Evolutionary conservation across 2,329 filamentous ascomycete genomes (phyloP).

Genomic region (Xylaria sp.): DNA sequence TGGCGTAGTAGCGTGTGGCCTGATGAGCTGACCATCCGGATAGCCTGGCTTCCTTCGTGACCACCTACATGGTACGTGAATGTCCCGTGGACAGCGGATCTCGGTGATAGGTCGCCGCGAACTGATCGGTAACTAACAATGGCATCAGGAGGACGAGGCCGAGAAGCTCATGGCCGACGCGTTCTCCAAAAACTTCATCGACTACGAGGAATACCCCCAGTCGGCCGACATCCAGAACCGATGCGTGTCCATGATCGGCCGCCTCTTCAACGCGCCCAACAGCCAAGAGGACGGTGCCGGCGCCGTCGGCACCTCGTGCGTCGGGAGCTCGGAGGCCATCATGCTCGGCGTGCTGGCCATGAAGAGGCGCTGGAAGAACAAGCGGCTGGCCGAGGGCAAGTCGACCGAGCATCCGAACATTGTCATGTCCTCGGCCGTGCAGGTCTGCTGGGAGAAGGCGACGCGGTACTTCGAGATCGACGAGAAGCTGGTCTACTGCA

Average conservation of each 20-base stretch:
- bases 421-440: slow-evolving; percentile 93
- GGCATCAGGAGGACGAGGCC: slow-evolving; percentile 78
- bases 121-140: slow-evolving; percentile 11
- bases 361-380: slow-evolving; percentile 94
- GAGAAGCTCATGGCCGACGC: slow-evolving; percentile 94
- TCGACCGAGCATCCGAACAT: slow-evolving; percentile 82
- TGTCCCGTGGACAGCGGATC: slow-evolving; percentile 1
- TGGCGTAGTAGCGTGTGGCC: slow-evolving; percentile 17
- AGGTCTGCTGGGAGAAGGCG: slow-evolving; percentile 97
- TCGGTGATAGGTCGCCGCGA: slow-evolving; percentile 10
- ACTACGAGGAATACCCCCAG: slow-evolving; percentile 83
- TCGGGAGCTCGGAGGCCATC: slow-evolving; percentile 89
- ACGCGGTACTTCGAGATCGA: slow-evolving; percentile 90
- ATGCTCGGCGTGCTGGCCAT: slow-evolving; percentile 84
- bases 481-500: slow-evolving; percentile 76
- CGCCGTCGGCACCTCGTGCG: slow-evolving; percentile 83
- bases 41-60: slow-evolving; percentile 89
- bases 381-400: slow-evolving; percentile 81
- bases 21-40: slow-evolving; percentile 15
- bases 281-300: slow-evolving; percentile 55
- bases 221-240: slow-evolving; percentile 88
- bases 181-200: slow-evolving; percentile 94
- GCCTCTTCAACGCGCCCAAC: slow-evolving; percentile 80
- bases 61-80: slow-evolving; percentile 82
- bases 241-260: slow-evolving; percentile 87